Conservation (phyloP, 768 basidiomycete genomes). For the Collybia mongolica region DNA sequence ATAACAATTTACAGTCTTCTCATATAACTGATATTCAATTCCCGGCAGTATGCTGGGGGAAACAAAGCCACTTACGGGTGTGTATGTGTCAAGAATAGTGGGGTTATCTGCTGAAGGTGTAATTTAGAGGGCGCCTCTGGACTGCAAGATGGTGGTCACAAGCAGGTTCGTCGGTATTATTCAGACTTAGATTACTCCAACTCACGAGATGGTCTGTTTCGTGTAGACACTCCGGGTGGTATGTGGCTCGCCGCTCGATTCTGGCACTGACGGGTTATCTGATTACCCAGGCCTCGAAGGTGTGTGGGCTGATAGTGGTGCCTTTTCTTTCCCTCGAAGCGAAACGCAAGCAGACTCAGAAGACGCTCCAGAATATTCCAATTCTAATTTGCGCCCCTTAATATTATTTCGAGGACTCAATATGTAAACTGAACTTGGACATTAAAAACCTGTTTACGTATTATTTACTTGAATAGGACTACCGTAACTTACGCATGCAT, state of each 20-base stretch:
- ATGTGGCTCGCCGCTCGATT: too few species aligned
- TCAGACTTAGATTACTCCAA: background rate
- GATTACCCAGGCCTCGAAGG: background rate
- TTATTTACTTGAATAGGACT: too few species aligned
- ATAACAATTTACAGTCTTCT: background rate
- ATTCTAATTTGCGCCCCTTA: background rate
- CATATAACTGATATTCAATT: background rate
- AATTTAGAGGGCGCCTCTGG: slow-evolving; percentile 7
- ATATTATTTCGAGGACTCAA: background rate
- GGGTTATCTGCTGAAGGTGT: background rate
- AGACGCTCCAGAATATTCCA: background rate
- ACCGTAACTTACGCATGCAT: too few species aligned
- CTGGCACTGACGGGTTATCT: too few species aligned
- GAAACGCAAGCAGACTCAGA: background rate
- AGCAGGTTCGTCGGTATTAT: slow-evolving; percentile 4
- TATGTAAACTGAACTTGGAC: too few species aligned
- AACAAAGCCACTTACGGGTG: slow-evolving; percentile 3
- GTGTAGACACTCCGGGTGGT: slow-evolving; percentile 6
- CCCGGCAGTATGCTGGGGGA: slow-evolving; percentile 1
- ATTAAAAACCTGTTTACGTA: too few species aligned
- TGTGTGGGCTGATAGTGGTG: slow-evolving; percentile 11
- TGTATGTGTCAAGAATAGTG: background rate
- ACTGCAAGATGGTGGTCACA: slow-evolving; percentile 8
- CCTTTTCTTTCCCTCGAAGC: slow-evolving; percentile 1
- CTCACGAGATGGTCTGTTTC: background rate